Evolutionary conservation across 2,329 filamentous ascomycete genomes (phyloP).

Genomic region (Fusarium burgessii): DNA sequence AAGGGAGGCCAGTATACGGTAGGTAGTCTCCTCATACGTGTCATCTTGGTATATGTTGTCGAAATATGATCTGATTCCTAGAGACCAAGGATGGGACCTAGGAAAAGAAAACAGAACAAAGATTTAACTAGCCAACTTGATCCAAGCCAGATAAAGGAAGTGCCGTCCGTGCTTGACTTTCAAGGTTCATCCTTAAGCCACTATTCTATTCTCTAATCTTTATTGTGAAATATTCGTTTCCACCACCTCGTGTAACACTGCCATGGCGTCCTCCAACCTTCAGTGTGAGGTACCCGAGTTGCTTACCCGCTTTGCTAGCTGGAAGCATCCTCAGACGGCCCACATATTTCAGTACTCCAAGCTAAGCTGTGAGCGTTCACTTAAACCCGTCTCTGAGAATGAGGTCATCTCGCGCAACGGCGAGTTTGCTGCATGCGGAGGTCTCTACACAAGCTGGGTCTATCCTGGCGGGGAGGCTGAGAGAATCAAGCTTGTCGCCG

Average conservation of each 20-base stretch:
- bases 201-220: neutral
- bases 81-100: neutral
- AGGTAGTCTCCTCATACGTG: neutral
- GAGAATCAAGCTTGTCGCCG: slow-evolving; percentile 1
- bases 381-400: neutral
- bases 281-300: slow-evolving; percentile 2
- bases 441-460: slow-evolving; percentile 2
- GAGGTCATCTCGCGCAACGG: slow-evolving; percentile 2
- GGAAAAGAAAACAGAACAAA: neutral
- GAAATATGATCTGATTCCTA: neutral
- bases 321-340: slow-evolving; percentile 1
- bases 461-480: neutral
- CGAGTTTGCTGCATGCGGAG: slow-evolving; percentile 4
- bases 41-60: neutral
- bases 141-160: slow-evolving; percentile 2
- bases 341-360: slow-evolving; percentile 1
- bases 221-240: neutral
- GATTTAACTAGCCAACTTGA: neutral
- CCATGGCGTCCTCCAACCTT: neutral
- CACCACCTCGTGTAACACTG: neutral
- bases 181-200: neutral
- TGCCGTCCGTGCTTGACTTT: neutral
- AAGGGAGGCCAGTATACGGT: neutral
- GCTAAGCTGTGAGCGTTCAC: neutral
- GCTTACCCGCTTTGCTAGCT: neutral